These are phyloP conservation scores for Sphagnurus paluster DNA, from an alignment of 1,284 basidiomycete genomes.

Conservation along the genomic window DNA sequence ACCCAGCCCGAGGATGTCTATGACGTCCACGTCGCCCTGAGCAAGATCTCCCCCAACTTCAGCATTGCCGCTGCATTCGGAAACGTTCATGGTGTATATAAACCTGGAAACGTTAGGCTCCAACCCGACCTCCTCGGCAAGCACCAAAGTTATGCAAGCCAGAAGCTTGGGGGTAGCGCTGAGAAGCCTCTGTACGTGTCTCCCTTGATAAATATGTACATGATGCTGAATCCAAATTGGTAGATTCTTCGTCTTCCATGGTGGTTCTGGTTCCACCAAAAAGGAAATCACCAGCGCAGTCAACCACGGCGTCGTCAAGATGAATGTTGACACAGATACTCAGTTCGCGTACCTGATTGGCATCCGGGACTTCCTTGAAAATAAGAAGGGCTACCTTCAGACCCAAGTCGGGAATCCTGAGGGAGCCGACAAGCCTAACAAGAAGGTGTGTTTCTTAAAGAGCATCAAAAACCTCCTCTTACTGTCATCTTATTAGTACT, in stretches of 20 bases:
- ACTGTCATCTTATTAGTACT: conserved; percentile 50
- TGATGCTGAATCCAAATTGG: not conserved
- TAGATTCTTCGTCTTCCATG: conserved; percentile 99
- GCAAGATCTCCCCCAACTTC: conserved; percentile 90
- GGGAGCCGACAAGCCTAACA: conserved; percentile 93
- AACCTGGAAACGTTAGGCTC: conserved; percentile 92
- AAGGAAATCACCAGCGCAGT: conserved; percentile 96
- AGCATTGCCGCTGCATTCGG: conserved; percentile 97
- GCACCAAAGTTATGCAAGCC: conserved; percentile 83
- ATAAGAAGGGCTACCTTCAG: conserved; percentile 84
- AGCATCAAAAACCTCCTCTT: too few relatives aligned
- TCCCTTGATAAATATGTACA: not conserved
- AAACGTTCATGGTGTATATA: conserved; percentile 96
- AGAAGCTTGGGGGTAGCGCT: conserved; percentile 68
- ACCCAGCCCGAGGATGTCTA: conserved; percentile 98
- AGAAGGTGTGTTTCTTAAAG: conserved; percentile 79
- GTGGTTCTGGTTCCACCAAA: conserved; percentile 97
- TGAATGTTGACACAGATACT: conserved; percentile 96
- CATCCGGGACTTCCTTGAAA: conserved; percentile 86
- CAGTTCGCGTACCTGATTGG: conserved; percentile 92
- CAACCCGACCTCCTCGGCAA: conserved; percentile 90
- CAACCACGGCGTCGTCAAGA: conserved; percentile 92
- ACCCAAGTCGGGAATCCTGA: conserved; percentile 95
- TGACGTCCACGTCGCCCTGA: conserved; percentile 87
- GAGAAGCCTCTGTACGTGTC: conserved; percentile 82